A percentile compares a stretch with the other conserved stretches of the same genome.
phyloP scores from a whole-genome alignment of 1,284 basidiomycete species.

The Heterobasidion annosum region DNA sequence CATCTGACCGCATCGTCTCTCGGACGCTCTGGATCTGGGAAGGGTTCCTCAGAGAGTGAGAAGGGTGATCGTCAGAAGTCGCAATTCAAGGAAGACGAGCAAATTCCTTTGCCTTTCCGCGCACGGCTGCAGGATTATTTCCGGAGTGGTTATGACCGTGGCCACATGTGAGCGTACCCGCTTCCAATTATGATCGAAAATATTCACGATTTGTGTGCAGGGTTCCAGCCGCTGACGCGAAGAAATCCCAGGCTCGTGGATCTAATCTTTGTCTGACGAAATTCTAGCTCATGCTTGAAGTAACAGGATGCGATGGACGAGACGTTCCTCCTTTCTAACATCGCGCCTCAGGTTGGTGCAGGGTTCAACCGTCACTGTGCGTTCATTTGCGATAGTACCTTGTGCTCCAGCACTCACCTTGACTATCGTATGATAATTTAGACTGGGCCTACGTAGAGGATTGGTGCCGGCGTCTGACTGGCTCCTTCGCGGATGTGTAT shows the following conservation, averaged over 20 bases:
- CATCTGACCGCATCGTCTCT: conserved; percentile 79
- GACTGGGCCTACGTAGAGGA: conserved; percentile 97
- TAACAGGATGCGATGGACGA: conserved; percentile 88
- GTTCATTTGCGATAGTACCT: conserved; percentile 14
- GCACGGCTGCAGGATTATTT: conserved; percentile 89
- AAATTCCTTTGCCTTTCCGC: conserved; percentile 74
- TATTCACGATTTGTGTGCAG: conserved; percentile 25
- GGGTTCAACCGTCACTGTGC: conserved; percentile 96
- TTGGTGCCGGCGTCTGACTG: conserved; percentile 88
- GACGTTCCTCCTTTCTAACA: conserved; percentile 93
- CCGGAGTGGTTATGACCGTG: conserved; percentile 90
- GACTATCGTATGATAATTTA: conserved; percentile 18
- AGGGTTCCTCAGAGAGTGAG: conserved; percentile 23
- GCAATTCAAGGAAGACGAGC: conserved; percentile 80
- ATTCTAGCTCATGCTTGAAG: neutral
- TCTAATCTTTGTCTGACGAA: neutral
- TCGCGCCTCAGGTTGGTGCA: conserved; percentile 95
- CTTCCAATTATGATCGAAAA: neutral
- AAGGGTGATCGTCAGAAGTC: conserved; percentile 69
- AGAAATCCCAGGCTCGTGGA: conserved; percentile 57
- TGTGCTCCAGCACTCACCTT: too few relatives aligned
- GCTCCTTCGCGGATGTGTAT: conserved; percentile 86
- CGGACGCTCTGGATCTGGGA: conserved; percentile 34
- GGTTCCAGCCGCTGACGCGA: conserved; percentile 98
- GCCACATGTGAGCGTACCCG: conserved; percentile 68